phyloP scores from a whole-genome alignment of 345 rosid genomes.

The Corchorus olitorius region DNA sequence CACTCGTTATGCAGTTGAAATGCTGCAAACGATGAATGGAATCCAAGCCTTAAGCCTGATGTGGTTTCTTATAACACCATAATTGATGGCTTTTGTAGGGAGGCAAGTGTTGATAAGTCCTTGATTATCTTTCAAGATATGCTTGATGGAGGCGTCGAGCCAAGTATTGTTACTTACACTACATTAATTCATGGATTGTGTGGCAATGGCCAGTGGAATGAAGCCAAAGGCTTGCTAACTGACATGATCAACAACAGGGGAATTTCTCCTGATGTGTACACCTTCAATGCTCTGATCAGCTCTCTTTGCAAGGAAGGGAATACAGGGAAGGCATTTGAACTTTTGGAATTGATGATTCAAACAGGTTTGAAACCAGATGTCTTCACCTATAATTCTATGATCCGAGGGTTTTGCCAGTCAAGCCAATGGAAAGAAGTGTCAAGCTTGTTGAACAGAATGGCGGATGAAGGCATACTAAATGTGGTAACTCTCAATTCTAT shows the following conservation, averaged over 20 bases:
- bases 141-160: neutral
- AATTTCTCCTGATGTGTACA: neutral
- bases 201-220: neutral
- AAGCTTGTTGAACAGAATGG: neutral
- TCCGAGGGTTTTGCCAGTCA: conserved; percentile 23
- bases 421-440: neutral
- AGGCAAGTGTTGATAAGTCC: neutral
- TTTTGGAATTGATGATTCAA: neutral
- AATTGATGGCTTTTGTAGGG: neutral
- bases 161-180: neutral
- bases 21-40: neutral
- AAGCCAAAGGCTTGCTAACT: neutral
- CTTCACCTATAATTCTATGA: conserved; percentile 7
- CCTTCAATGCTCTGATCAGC: neutral
- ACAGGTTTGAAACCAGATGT: conserved; percentile 21
- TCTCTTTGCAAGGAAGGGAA: neutral
- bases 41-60: neutral
- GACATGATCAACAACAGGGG: neutral
- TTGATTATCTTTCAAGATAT: neutral
- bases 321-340: no score
- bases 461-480: neutral
- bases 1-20: neutral
- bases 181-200: neutral
- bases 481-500: neutral
- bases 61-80: neutral